These are phyloP conservation scores for Passiflora organensis DNA, from an alignment of 345 rosid species.

Conservation along the genomic window DNA sequence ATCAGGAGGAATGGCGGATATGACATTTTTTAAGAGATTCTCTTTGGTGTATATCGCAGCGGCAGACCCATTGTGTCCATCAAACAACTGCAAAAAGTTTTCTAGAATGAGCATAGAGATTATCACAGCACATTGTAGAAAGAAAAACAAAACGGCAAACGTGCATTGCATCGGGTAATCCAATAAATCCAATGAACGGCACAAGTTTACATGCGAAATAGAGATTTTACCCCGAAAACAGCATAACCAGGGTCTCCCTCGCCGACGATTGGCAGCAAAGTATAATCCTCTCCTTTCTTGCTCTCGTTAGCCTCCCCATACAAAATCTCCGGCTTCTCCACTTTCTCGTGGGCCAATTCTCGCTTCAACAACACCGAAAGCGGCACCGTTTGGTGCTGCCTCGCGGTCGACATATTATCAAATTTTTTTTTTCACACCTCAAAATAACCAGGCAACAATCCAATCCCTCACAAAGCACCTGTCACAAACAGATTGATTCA, in stretches of 20 bases:
- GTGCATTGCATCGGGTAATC: too few relatives aligned
- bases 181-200: too few relatives aligned
- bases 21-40: conserved; percentile 73
- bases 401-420: conserved; percentile 44
- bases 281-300: conserved; percentile 96
- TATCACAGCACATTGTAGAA: background rate
- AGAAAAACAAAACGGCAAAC: background rate
- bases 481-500: background rate
- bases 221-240: conserved; percentile 78
- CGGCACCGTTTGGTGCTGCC: conserved; percentile 84
- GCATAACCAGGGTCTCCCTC: conserved; percentile 79
- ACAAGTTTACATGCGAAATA: too few relatives aligned
- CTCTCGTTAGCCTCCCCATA: conserved; percentile 83
- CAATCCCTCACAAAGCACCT: background rate
- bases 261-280: conserved; percentile 68
- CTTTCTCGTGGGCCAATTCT: conserved; percentile 76
- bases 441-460: conserved; percentile 11
- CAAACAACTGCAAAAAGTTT: conserved; percentile 67
- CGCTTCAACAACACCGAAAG: conserved; percentile 80
- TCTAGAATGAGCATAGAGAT: conserved; percentile 11
- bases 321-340: conserved; percentile 68
- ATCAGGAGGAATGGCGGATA: conserved; percentile 77
- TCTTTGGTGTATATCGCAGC: conserved; percentile 97
- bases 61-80: conserved; percentile 96
- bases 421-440: conserved; percentile 1